Evolutionary conservation across 371 early-diverging fungal genomes (phyloP), one percentile per base, ranked within the genome.

Genomic region (Lichtheimia ramosa): DNA sequence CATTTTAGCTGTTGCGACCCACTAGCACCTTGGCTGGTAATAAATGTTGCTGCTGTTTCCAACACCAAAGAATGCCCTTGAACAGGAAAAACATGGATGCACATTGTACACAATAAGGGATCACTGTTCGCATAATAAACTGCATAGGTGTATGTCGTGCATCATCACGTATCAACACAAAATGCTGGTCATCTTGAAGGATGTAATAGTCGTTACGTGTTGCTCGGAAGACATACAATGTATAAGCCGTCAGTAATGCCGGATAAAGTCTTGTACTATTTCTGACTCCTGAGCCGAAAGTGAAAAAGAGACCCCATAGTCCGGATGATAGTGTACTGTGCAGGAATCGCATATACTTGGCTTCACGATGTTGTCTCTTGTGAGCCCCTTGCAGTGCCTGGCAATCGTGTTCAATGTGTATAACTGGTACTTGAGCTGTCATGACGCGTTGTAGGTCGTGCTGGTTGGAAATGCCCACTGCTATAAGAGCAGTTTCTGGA

Each of bases 391-490:
- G 62, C 1, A 77, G 57, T 5, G 75, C 64, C 43, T 59, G 51
- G 48, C 78, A 77, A 21, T 66, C 66, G 3, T 48, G 43, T 34
- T 72, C 63, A 16, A 77, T 56, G 28, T 77, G 78, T 28, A 77
- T 69, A 5, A 74, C 56, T 6, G 78, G 78, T 25, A 74, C 67
- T 46, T 64, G 60, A 2, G 48, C 40, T 13, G 49, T 24, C 25
- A 70, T 60, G 7, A 63, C 73, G 7, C 63, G 64, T 18, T 58
- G 51, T 7, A 77, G 41, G 27, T 74, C 71, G 51, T 70, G 68
- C 7, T 67, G 71, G 46, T 77, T 77, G 2, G 74, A 62, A 41
- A 77, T 77, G 15, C 73, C 75, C 8, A 72, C 61, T 6, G 70
- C 73, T 3, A 77, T 25, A 0, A 74, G 15, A 8, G 74, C 71